Percentiles rank a stretch among this genome's conserved stretches.
These are phyloP conservation scores for Paxillus rubicundulus DNA, from an alignment of 768 basidiomycete genomes.

Conservation along the genomic window DNA sequence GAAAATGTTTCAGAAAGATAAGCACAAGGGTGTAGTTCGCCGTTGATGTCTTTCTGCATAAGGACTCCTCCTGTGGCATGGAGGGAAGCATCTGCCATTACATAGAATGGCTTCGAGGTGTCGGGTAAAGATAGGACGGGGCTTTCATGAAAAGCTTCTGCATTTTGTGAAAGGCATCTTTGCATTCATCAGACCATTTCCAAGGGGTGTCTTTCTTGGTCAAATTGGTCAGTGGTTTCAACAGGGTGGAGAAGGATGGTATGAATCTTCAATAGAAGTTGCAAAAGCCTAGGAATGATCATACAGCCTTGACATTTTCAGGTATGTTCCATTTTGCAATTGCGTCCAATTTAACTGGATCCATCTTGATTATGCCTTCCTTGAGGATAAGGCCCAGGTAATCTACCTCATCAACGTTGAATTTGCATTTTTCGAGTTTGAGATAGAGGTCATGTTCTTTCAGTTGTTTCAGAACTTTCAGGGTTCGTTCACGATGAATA, in stretches of 20 bases:
- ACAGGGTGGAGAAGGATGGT: slow-evolving; percentile 30
- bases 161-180: background rate
- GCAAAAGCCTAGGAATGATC: slow-evolving; percentile 7
- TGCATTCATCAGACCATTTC: background rate
- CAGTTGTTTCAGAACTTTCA: slow-evolving; percentile 26
- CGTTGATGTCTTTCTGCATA: background rate
- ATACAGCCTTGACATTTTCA: slow-evolving; percentile 26
- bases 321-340: slow-evolving; percentile 30
- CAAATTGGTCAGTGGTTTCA: slow-evolving; percentile 13
- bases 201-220: background rate
- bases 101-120: slow-evolving; percentile 7
- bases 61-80: background rate
- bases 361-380: slow-evolving; percentile 24
- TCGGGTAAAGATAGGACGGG: background rate
- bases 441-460: slow-evolving; percentile 32
- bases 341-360: slow-evolving; percentile 35
- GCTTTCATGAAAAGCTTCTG: background rate
- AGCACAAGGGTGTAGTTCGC: background rate
- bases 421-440: slow-evolving; percentile 31
- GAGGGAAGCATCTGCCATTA: background rate
- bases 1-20: background rate
- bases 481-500: slow-evolving; percentile 11
- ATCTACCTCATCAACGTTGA: background rate
- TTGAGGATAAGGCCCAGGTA: background rate
- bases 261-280: too few relatives aligned